These are phyloP conservation scores for Claviceps capensis DNA, from an alignment of 2,329 filamentous ascomycete species.

Conservation along the genomic window DNA sequence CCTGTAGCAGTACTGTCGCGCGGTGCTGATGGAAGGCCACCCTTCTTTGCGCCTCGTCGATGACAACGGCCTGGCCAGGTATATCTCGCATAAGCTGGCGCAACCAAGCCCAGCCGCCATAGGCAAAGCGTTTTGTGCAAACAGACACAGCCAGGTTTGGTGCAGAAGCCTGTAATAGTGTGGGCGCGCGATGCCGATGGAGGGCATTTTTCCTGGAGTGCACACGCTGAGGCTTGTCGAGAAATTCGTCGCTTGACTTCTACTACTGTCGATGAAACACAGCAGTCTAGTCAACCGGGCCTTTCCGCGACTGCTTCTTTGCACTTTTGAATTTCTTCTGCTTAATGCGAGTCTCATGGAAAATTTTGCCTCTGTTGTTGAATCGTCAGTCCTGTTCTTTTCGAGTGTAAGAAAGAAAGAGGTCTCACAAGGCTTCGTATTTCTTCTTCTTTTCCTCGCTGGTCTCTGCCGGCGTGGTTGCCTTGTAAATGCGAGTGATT, in stretches of 20 bases:
- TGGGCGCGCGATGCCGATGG: no score
- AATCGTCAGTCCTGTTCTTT: not conserved
- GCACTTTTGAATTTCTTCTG: conserved; percentile 34
- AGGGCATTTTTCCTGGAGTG: no score
- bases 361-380: conserved; percentile 29
- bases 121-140: no score
- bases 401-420: conserved; percentile 1
- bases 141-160: no score
- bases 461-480: conserved; percentile 32
- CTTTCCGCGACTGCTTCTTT: conserved; percentile 35
- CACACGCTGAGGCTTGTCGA: no score
- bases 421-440: conserved; percentile 30
- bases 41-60: no score
- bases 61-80: no score
- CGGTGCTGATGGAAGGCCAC: no score
- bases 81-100: no score
- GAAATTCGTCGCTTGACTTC: not conserved
- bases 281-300: conserved; percentile 14
- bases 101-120: no score
- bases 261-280: not conserved
- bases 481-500: conserved; percentile 31
- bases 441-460: conserved; percentile 33
- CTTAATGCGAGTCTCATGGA: conserved; percentile 30
- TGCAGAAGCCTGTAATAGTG: no score
- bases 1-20: no score